Conservation (phyloP, 2,329 filamentous ascomycete species). For the Penicillium sp. region DNA sequence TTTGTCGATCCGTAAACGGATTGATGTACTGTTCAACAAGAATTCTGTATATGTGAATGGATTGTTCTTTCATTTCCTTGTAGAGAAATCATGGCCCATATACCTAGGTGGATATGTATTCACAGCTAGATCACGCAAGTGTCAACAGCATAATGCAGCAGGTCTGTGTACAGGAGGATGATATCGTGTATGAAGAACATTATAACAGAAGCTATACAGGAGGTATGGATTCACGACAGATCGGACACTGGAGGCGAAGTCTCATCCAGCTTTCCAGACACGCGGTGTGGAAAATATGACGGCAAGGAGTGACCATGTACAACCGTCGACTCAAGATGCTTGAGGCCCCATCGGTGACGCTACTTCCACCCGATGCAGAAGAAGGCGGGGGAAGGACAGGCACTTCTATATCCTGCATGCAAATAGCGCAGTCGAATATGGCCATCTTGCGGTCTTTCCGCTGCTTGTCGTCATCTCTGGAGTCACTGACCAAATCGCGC, state of each 20-base stretch:
- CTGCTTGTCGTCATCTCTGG: slow-evolving; percentile 44
- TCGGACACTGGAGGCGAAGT: slow-evolving; percentile 88
- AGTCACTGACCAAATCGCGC: slow-evolving; percentile 36
- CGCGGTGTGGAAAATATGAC: slow-evolving; percentile 89
- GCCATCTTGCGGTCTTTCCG: slow-evolving; percentile 53
- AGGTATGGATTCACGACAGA: slow-evolving; percentile 85
- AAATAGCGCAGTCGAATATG: slow-evolving; percentile 89
- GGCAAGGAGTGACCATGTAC: slow-evolving; percentile 97
- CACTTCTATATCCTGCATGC: slow-evolving; percentile 86
- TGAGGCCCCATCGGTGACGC: slow-evolving; percentile 46
- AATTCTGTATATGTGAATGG: not conserved
- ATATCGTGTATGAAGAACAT: not conserved
- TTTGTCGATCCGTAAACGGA: slow-evolving; percentile 16
- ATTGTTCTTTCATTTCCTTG: not conserved
- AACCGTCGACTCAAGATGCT: slow-evolving; percentile 73
- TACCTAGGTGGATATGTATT: not conserved
- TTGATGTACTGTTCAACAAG: slow-evolving; percentile 23
- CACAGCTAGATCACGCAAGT: not conserved
- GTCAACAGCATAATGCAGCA: not conserved
- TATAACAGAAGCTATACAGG: slow-evolving; percentile 58
- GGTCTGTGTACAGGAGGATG: slow-evolving; percentile 1
- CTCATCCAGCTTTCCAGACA: slow-evolving; percentile 97
- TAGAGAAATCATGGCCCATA: not conserved
- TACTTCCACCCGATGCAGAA: slow-evolving; percentile 50
- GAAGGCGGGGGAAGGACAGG: slow-evolving; percentile 61